Conservation (phyloP, 148 eudicot species). For the Rhododendron molle region DNA sequence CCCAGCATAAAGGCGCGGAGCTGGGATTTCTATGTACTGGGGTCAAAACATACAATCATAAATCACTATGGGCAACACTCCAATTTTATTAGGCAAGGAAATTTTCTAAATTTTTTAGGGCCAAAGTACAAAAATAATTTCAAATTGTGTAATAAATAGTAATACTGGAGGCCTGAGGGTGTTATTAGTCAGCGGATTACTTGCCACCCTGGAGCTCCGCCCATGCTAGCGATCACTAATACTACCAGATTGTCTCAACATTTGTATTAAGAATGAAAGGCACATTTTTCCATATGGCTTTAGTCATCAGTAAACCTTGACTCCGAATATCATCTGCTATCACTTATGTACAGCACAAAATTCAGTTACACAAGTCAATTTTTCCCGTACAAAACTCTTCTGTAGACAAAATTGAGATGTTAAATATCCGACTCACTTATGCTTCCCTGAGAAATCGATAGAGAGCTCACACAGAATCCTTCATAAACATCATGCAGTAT, state of each 20-base stretch:
- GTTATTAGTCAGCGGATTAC: background rate
- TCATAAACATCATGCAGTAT: background rate
- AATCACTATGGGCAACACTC: background rate
- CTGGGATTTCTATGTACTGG: background rate
- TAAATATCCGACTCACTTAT: background rate
- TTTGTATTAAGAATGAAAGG: background rate
- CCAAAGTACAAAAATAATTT: background rate
- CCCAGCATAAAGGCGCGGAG: background rate
- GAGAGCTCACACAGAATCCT: background rate
- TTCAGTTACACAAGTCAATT: background rate
- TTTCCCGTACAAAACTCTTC: background rate
- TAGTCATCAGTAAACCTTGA: background rate
- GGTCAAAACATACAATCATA: background rate
- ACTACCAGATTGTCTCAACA: background rate
- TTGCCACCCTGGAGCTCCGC: background rate
- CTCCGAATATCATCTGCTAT: no score
- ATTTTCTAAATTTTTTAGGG: background rate
- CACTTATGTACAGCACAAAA: background rate
- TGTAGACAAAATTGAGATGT: background rate
- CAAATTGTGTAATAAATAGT: background rate
- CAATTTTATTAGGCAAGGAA: background rate
- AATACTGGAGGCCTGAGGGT: background rate
- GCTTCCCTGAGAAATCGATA: background rate
- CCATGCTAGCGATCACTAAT: background rate
- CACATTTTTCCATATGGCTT: background rate